phyloP scores from a whole-genome alignment of 129 eudicot genomes.

The Daucus carota region DH1_v3.0 NC_030387.2:37917501-37918000 shows the following conservation, averaged over 20 bases:
- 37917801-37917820: constrained; percentile 40
- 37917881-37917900: constrained; percentile 47
- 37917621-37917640: constrained; percentile 52
- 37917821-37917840: constrained; percentile 49
- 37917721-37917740: not conserved
- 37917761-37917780: constrained; percentile 22
- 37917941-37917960: constrained; percentile 29
- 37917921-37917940: constrained; percentile 39
- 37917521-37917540: constrained; percentile 63
- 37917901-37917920: constrained; percentile 43
- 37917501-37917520: constrained; percentile 67
- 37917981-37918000: constrained; percentile 40
- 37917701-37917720: no score
- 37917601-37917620: constrained; percentile 66
- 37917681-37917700: not conserved
- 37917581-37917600: constrained; percentile 66
- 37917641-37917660: constrained; percentile 86
- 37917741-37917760: not conserved
- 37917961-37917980: constrained; percentile 41
- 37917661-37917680: constrained; percentile 30
- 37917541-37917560: constrained; percentile 87
- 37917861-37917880: constrained; percentile 46
- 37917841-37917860: constrained; percentile 46
- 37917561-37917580: constrained; percentile 72
- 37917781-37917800: constrained; percentile 46